Percentiles rank a stretch among this genome's conserved stretches.
Conservation (phyloP, 1,139 yeast genomes). For the Candida sanyaensis region DNA sequence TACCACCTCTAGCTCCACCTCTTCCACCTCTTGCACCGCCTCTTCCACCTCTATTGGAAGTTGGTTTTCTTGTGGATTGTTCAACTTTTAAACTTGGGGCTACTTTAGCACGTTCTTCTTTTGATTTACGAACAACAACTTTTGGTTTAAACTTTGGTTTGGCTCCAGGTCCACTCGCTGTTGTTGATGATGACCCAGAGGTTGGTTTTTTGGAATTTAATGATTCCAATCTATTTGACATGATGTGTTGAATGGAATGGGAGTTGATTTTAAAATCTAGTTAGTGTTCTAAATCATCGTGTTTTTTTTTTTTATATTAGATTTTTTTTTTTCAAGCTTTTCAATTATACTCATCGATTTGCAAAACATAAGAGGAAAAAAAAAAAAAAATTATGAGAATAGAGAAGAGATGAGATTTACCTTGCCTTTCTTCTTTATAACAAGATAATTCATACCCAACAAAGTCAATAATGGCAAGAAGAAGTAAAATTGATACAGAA, state of each 20-base stretch:
- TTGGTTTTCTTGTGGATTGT: slow-evolving; percentile 21
- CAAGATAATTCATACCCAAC: no score
- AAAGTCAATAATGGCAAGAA: slow-evolving; percentile 13
- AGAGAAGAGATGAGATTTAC: no score
- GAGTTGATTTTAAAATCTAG: neutral
- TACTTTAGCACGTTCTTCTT: slow-evolving; percentile 78
- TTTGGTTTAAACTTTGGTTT: slow-evolving; percentile 73
- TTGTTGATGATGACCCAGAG: neutral
- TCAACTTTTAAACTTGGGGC: slow-evolving; percentile 58
- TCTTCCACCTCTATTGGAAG: slow-evolving; percentile 25
- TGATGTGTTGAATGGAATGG: slow-evolving; percentile 14
- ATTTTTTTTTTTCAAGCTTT: neutral
- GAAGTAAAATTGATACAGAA: slow-evolving; percentile 14
- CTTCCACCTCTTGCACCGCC: slow-evolving; percentile 32
- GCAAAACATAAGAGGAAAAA: slow-evolving; percentile 2
- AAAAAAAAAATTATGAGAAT: neutral
- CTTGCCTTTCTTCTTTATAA: no score
- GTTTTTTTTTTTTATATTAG: neutral
- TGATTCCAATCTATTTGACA: slow-evolving; percentile 50
- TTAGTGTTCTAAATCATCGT: neutral
- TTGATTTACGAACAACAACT: slow-evolving; percentile 75
- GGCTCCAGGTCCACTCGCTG: neutral
- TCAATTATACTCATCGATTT: slow-evolving; percentile 1
- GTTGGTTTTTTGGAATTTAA: slow-evolving; percentile 37
- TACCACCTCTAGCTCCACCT: slow-evolving; percentile 44